A percentile compares a stretch with the other conserved stretches of the same genome.
phyloP scores from a whole-genome alignment of 257 asterid genomes.

The Haberlea rhodopensis region DNA sequence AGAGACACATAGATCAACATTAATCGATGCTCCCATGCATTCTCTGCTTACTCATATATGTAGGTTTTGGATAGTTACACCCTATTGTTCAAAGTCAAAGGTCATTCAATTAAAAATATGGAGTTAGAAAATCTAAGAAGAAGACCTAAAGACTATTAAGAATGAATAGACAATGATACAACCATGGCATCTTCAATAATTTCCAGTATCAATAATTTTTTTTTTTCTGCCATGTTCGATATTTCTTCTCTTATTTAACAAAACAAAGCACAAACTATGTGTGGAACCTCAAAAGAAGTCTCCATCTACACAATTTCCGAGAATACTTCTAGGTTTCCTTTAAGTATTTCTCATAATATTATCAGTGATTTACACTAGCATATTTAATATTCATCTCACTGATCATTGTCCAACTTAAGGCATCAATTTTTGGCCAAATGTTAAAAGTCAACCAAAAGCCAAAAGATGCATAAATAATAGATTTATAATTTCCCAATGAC shows the following conservation, averaged over 20 bases:
- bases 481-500: background rate
- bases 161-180: too few relatives aligned
- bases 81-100: background rate
- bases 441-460: background rate
- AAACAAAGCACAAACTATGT: too few relatives aligned
- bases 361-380: background rate
- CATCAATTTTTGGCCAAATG: background rate
- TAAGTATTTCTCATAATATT: background rate
- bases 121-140: background rate
- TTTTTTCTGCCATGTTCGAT: background rate
- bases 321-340: background rate
- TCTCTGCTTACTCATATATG: background rate
- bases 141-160: too few relatives aligned
- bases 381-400: background rate
- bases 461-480: too few relatives aligned
- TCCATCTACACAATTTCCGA: background rate
- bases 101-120: background rate
- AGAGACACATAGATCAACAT: background rate
- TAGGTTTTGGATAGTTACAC: background rate
- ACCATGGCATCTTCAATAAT: background rate
- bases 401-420: background rate
- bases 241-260: too few relatives aligned
- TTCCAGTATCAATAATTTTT: background rate
- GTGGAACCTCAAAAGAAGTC: background rate
- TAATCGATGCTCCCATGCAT: background rate